A percentile compares a stretch with the other conserved stretches of the same genome.
phyloP scores from a whole-genome alignment of 169 alveolate genomes.

The Plasmodium adleri region DNA sequence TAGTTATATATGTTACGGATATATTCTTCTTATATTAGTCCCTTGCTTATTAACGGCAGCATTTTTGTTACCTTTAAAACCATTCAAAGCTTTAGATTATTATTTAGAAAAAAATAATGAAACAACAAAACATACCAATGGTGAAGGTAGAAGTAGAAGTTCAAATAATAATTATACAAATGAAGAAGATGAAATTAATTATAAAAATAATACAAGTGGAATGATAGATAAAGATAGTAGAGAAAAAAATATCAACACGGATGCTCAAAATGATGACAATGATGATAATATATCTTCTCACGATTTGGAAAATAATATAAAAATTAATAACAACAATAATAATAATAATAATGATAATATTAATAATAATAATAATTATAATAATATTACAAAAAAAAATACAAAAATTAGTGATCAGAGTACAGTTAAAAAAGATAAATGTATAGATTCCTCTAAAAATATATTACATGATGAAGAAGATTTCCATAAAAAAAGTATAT shows the following conservation, averaged over 20 bases:
- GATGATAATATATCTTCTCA: background rate
- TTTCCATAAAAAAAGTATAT: conserved; percentile 27
- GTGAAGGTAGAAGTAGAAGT: background rate
- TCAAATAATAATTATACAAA: background rate
- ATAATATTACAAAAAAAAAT: background rate
- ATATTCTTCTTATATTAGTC: conserved; percentile 22
- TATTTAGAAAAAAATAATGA: conserved; percentile 15
- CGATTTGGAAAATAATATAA: background rate
- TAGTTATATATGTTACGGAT: conserved; percentile 54
- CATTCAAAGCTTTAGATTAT: conserved; percentile 60
- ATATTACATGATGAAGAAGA: conserved; percentile 1
- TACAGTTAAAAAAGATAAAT: background rate
- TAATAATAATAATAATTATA: background rate
- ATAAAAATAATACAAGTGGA: background rate
- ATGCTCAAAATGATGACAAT: background rate
- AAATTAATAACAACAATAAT: background rate
- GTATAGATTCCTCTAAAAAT: background rate
- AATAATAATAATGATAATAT: background rate
- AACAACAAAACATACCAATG: background rate
- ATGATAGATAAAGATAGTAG: background rate
- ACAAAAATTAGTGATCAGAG: background rate
- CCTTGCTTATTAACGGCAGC: conserved; percentile 47
- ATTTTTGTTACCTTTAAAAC: conserved; percentile 39
- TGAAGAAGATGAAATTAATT: background rate
- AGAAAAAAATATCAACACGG: background rate